phyloP scores from a whole-genome alignment of 495 filamentous ascomycete species.

The Cenococcum geophilum region DNA sequence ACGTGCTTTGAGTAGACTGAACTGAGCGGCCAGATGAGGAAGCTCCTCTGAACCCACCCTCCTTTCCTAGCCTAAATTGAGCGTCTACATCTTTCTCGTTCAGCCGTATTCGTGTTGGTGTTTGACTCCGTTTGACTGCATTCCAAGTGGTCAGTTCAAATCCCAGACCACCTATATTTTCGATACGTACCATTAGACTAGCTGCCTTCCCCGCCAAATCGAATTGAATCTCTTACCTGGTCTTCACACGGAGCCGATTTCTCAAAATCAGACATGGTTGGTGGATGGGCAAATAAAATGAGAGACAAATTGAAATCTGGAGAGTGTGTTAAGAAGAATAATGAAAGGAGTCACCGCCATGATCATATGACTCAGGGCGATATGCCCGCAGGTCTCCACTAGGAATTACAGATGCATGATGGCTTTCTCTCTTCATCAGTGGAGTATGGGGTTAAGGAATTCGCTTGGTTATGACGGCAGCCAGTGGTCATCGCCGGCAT shows the following conservation, averaged over 20 bases:
- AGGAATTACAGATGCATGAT: neutral
- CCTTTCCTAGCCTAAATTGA: conserved; percentile 26
- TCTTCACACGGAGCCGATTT: neutral
- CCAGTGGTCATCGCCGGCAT: no score
- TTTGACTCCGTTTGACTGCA: conserved; percentile 1
- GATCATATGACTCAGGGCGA: neutral
- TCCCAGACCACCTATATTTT: conserved; percentile 3
- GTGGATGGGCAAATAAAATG: no score
- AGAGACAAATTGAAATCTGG: neutral
- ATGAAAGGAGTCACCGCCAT: neutral
- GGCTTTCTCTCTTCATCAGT: neutral
- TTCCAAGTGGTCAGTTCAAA: neutral
- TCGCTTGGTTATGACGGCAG: no score
- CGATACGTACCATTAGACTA: neutral
- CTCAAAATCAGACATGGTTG: conserved; percentile 1
- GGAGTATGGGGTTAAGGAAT: neutral
- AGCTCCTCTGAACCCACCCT: conserved; percentile 21
- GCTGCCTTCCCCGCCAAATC: no score
- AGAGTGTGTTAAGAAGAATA: neutral
- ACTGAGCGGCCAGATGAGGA: conserved; percentile 5
- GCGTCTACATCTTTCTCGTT: conserved; percentile 26
- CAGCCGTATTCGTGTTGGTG: neutral
- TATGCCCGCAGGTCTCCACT: neutral
- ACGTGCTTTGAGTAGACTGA: neutral
- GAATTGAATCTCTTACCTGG: neutral